These are phyloP conservation scores for Trametes elegans DNA, from an alignment of 768 basidiomycete genomes.

Conservation along the genomic window DNA sequence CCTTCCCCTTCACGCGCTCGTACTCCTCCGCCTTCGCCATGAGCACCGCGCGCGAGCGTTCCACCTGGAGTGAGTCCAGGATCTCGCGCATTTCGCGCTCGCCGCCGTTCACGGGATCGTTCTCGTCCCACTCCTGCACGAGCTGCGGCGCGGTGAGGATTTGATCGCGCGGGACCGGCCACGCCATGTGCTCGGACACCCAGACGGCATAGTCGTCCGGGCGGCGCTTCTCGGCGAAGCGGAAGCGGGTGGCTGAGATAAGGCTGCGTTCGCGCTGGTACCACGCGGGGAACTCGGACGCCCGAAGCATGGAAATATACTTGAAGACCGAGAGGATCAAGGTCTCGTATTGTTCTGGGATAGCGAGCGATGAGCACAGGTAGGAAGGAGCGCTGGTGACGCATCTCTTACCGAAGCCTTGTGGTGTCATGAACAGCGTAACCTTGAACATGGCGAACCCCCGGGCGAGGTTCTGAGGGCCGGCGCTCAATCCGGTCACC, in stretches of 20 bases:
- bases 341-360: constrained; percentile 68
- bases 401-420: constrained; percentile 75
- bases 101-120: constrained; percentile 26
- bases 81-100: constrained; percentile 56
- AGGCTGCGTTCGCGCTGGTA: constrained; percentile 74
- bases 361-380: background rate
- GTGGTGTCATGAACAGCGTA: constrained; percentile 75
- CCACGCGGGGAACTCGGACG: constrained; percentile 57
- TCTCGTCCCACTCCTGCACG: constrained; percentile 69
- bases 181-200: constrained; percentile 70
- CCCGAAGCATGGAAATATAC: constrained; percentile 70
- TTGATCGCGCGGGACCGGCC: constrained; percentile 79
- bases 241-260: constrained; percentile 74
- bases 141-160: constrained; percentile 70
- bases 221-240: constrained; percentile 80
- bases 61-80: constrained; percentile 56
- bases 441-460: constrained; percentile 90
- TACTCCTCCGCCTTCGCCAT: constrained; percentile 73
- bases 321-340: constrained; percentile 73
- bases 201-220: constrained; percentile 79
- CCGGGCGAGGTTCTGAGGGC: constrained; percentile 66
- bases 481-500: constrained; percentile 72
- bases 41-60: constrained; percentile 66
- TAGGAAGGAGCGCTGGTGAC: background rate
- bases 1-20: constrained; percentile 46